phyloP scores from a whole-genome alignment of 1,284 basidiomycete genomes.

The Agaricales sp. region DNA sequence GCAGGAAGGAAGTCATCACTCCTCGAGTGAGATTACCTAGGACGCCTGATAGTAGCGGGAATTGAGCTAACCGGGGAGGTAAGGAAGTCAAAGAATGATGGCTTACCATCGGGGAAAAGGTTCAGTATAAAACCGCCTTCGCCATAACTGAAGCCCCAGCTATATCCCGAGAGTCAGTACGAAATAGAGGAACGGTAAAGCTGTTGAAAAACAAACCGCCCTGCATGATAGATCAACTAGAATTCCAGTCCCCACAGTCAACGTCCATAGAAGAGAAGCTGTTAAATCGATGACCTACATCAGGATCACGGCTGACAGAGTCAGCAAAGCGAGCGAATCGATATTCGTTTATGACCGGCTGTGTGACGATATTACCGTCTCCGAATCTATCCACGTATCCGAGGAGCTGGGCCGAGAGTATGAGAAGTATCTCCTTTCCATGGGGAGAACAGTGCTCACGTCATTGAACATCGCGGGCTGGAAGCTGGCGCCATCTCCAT shows the following conservation, averaged over 20 bases:
- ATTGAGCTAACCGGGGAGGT: not conserved
- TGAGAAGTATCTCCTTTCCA: not conserved
- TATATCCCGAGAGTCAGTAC: not conserved
- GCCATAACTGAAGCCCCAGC: not conserved
- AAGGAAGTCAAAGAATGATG: not conserved
- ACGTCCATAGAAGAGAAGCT: not conserved
- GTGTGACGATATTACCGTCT: not conserved
- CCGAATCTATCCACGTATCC: not conserved
- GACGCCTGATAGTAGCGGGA: no score
- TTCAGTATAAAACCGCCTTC: conserved; percentile 1
- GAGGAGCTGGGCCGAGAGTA: not conserved
- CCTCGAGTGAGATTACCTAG: not conserved
- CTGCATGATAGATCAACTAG: not conserved
- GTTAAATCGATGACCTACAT: not conserved
- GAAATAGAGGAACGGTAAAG: not conserved
- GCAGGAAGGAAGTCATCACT: not conserved
- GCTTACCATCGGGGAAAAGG: not conserved
- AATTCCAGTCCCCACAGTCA: no score
- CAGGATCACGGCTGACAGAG: not conserved
- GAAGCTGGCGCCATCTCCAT: not conserved
- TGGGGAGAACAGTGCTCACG: not conserved
- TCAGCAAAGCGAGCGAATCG: not conserved
- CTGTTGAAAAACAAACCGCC: not conserved
- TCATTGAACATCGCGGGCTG: not conserved
- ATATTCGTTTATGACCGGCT: not conserved